phyloP scores from a whole-genome alignment of 2,329 filamentous ascomycete species.

The Aspergillus quadricinctus region DNA sequence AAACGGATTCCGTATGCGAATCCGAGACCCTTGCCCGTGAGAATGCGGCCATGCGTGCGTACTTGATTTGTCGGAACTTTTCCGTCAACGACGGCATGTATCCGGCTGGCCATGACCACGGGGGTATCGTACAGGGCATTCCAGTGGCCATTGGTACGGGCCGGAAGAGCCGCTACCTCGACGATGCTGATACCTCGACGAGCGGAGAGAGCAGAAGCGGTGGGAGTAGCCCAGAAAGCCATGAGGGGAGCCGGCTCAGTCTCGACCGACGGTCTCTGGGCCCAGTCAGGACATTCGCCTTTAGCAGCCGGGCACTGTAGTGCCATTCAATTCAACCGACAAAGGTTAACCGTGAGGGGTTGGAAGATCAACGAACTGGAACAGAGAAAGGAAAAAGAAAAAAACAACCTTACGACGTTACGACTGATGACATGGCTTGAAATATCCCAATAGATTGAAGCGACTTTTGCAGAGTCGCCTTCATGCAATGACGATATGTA shows the following conservation, averaged over 20 bases:
- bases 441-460: slow-evolving; percentile 20
- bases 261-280: slow-evolving; percentile 17
- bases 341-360: background rate
- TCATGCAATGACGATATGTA: background rate
- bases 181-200: slow-evolving; percentile 41
- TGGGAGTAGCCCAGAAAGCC: slow-evolving; percentile 50
- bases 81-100: slow-evolving; percentile 94
- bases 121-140: slow-evolving; percentile 55
- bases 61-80: slow-evolving; percentile 97
- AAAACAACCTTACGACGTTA: slow-evolving; percentile 18
- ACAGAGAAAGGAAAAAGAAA: background rate
- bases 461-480: background rate
- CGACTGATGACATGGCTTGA: slow-evolving; percentile 23
- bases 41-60: slow-evolving; percentile 90
- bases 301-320: slow-evolving; percentile 14
- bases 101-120: slow-evolving; percentile 52
- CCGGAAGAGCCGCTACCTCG: slow-evolving; percentile 46
- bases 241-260: slow-evolving; percentile 20
- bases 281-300: slow-evolving; percentile 23
- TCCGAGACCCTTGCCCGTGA: slow-evolving; percentile 81
- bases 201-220: slow-evolving; percentile 50
- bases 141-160: slow-evolving; percentile 63
- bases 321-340: background rate
- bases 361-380: background rate
- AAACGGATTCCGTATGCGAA: slow-evolving; percentile 80